phyloP scores from a whole-genome alignment of 371 early-diverging fungal species.

The Syncephalastrum racemosum region DNA sequence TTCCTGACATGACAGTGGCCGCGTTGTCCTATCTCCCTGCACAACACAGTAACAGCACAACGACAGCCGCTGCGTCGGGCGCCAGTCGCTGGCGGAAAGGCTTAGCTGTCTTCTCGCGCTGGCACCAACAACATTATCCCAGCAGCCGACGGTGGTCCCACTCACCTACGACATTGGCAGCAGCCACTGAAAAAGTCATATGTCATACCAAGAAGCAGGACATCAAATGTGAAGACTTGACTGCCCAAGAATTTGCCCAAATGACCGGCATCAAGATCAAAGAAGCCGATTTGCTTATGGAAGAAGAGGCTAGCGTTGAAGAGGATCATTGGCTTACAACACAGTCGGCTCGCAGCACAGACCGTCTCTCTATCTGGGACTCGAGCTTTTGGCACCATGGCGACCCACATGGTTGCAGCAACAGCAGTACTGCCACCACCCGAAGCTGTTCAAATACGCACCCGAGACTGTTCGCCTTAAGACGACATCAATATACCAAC shows the following conservation, averaged over 20 bases:
- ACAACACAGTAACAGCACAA: constrained; percentile 1
- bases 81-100: constrained; percentile 19
- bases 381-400: neutral
- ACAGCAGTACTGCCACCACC: constrained; percentile 3
- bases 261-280: constrained; percentile 27
- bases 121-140: neutral
- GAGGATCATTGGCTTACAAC: constrained; percentile 1
- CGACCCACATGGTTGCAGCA: neutral
- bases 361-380: constrained; percentile 2
- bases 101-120: constrained; percentile 9
- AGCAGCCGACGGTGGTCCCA: neutral
- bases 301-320: constrained; percentile 8
- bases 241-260: constrained; percentile 31
- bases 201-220: constrained; percentile 12
- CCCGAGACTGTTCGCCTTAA: neutral
- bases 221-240: constrained; percentile 28
- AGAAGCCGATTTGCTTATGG: neutral
- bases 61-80: neutral
- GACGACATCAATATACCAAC: neutral
- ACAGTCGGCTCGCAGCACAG: constrained; percentile 4
- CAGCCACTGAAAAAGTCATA: constrained; percentile 26
- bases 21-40: constrained; percentile 21
- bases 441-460: constrained; percentile 5
- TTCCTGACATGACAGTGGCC: constrained; percentile 18
- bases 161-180: constrained; percentile 19